Conservation (phyloP, 2,329 filamentous ascomycete genomes). For the Ascochyta pisi region DNA sequence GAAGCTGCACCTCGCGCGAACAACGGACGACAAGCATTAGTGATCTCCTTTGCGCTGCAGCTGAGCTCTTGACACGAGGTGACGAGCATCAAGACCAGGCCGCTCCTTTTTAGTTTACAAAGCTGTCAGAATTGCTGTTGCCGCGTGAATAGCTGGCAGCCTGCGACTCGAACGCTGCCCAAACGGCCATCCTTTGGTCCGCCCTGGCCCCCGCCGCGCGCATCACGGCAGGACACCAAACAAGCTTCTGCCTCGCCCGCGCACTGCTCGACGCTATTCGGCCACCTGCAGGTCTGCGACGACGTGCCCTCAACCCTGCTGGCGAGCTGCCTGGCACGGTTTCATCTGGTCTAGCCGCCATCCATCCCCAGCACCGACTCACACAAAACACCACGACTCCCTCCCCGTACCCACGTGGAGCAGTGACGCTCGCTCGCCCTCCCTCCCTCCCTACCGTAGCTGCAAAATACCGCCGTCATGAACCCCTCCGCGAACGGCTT, state of each 20-base stretch:
- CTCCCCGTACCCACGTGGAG: slow-evolving; percentile 21
- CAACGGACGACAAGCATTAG: slow-evolving; percentile 5
- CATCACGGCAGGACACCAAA: slow-evolving; percentile 24
- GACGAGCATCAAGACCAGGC: neutral
- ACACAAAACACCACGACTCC: slow-evolving; percentile 33
- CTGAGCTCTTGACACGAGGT: neutral
- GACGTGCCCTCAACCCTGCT: slow-evolving; percentile 26
- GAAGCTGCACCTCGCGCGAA: slow-evolving; percentile 11
- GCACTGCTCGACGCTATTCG: slow-evolving; percentile 27
- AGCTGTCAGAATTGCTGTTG: neutral
- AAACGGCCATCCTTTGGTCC: slow-evolving; percentile 13
- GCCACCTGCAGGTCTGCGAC: slow-evolving; percentile 39
- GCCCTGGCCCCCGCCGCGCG: slow-evolving; percentile 11
- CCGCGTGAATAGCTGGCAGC: slow-evolving; percentile 3
- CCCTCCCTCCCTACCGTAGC: slow-evolving; percentile 6
- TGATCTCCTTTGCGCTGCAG: neutral
- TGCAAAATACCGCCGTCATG: slow-evolving; percentile 30
- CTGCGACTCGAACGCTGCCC: neutral
- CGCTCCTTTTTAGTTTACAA: neutral
- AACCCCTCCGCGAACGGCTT: slow-evolving; percentile 43
- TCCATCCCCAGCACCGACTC: neutral
- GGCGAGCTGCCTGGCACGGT: slow-evolving; percentile 35
- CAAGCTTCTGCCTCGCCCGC: slow-evolving; percentile 31
- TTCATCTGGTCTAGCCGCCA: slow-evolving; percentile 36
- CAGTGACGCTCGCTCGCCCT: slow-evolving; percentile 17